Conservation (phyloP, 176 grass and related monocot genomes). For the Cenchrus fungigraminus region DNA sequence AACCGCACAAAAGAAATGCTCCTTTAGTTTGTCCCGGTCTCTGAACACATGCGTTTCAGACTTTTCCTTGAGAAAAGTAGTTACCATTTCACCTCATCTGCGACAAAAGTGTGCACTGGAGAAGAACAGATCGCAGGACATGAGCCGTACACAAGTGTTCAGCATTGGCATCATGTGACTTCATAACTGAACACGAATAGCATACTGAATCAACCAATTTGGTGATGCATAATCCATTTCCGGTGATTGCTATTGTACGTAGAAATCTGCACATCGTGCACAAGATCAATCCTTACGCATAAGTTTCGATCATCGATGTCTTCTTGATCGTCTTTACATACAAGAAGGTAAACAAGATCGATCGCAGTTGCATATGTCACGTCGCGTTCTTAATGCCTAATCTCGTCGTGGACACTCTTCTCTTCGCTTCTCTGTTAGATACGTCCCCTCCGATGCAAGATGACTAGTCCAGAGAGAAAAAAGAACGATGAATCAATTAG, state of each 20-base stretch:
- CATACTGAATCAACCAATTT: background rate
- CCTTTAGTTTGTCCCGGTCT: constrained; percentile 22
- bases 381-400: constrained; percentile 33
- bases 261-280: background rate
- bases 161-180: constrained; percentile 29
- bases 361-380: constrained; percentile 14
- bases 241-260: background rate
- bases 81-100: constrained; percentile 26
- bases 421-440: constrained; percentile 41
- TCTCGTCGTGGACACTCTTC: constrained; percentile 37
- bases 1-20: constrained; percentile 14
- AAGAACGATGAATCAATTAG: constrained; percentile 53
- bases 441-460: constrained; percentile 50
- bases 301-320: constrained; percentile 33
- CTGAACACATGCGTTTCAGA: constrained; percentile 35
- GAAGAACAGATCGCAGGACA: constrained; percentile 31
- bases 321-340: constrained; percentile 44
- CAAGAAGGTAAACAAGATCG: constrained; percentile 44
- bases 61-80: background rate
- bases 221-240: background rate
- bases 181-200: background rate
- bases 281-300: background rate
- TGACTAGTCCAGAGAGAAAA: constrained; percentile 32
- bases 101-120: constrained; percentile 28
- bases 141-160: constrained; percentile 10